Conservation (phyloP, 371 early-diverging fungal species). For the Umbelopsis sp. region DNA sequence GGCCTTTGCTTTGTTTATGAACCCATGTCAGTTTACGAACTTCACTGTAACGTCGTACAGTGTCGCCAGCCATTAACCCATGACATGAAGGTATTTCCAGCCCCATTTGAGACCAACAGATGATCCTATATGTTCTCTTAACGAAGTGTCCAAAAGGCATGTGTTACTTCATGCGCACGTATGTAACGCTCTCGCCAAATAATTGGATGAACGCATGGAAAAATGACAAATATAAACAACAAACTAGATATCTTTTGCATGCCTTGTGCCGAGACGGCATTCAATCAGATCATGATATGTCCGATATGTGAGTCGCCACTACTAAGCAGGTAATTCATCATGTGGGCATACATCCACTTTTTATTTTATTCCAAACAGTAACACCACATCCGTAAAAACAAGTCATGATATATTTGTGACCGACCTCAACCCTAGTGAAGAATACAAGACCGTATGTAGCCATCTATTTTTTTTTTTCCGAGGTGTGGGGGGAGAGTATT, state of each 20-base stretch:
- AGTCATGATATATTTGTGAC: conserved; percentile 68
- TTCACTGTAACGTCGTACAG: conserved; percentile 63
- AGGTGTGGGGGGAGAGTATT: not conserved
- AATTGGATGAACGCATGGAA: no score
- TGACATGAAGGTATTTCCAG: conserved; percentile 36
- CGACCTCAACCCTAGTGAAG: conserved; percentile 74
- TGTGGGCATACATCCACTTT: not conserved
- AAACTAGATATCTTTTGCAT: conserved; percentile 78
- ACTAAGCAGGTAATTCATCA: conserved; percentile 53
- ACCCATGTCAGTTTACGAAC: not conserved
- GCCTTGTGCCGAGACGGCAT: conserved; percentile 63
- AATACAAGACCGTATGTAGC: conserved; percentile 60
- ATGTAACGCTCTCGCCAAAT: conserved; percentile 20
- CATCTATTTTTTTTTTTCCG: not conserved
- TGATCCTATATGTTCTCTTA: conserved; percentile 18
- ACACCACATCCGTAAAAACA: not conserved
- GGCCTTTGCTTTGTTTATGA: not conserved
- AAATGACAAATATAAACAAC: not conserved
- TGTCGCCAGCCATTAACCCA: conserved; percentile 52
- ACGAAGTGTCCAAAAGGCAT: conserved; percentile 45
- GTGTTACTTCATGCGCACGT: conserved; percentile 82
- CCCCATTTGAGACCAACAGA: not conserved
- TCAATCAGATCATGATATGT: conserved; percentile 64
- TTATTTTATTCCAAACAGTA: conserved; percentile 32
- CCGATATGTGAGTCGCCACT: conserved; percentile 77